Percentiles rank a stretch among this genome's conserved stretches.
Conservation (phyloP, 2,329 filamentous ascomycete genomes). For the Capronia coronata region DNA sequence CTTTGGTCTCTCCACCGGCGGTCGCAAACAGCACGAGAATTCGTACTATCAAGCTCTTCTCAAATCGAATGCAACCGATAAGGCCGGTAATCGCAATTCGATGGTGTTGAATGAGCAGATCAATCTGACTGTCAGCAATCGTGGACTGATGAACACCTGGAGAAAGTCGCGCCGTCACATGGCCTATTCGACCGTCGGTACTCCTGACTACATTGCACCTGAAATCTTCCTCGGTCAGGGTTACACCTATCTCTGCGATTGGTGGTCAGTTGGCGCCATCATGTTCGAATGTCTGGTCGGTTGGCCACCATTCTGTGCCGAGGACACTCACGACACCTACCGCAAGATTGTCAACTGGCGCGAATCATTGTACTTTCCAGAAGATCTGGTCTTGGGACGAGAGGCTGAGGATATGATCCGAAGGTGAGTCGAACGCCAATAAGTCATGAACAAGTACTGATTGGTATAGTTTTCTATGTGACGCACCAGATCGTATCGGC, state of each 20-base stretch:
- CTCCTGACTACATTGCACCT: constrained; percentile 95
- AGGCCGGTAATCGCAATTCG: constrained; percentile 76
- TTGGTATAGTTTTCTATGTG: constrained; percentile 71
- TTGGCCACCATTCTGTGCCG: constrained; percentile 98
- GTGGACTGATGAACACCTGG: constrained; percentile 98
- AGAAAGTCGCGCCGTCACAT: constrained; percentile 89
- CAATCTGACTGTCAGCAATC: constrained; percentile 94
- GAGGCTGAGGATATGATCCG: constrained; percentile 90
- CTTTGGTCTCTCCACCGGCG: constrained; percentile 94
- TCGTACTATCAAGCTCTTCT: constrained; percentile 97
- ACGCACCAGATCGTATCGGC: constrained; percentile 85
- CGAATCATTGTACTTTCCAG: constrained; percentile 90
- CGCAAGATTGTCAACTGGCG: constrained; percentile 99
- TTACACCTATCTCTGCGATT: constrained; percentile 95
- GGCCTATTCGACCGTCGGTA: constrained; percentile 97
- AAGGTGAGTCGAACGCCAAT: constrained; percentile 53
- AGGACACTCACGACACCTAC: constrained; percentile 96
- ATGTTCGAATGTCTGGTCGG: constrained; percentile 99
- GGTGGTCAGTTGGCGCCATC: constrained; percentile 98
- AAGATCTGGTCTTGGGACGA: constrained; percentile 79
- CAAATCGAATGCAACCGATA: constrained; percentile 64
- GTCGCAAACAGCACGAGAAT: constrained; percentile 96
- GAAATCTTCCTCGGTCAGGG: constrained; percentile 97
- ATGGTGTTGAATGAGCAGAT: constrained; percentile 91
- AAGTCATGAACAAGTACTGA: constrained; percentile 28